A percentile compares a stretch with the other conserved stretches of the same genome.
phyloP scores from a whole-genome alignment of 78 protist species.

The Dictyostelium intermedium region DNA sequence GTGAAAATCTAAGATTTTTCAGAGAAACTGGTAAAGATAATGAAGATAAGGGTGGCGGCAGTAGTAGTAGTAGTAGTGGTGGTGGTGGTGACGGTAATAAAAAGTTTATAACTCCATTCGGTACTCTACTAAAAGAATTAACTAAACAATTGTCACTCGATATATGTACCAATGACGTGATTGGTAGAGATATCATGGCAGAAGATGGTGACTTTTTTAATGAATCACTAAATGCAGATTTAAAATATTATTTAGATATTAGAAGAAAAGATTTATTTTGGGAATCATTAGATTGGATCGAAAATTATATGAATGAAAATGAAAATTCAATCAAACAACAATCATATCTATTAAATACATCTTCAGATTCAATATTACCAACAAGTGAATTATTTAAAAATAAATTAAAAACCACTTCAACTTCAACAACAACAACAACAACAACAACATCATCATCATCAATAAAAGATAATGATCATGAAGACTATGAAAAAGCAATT shows the following conservation, averaged over 20 bases:
- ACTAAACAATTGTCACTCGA: background rate
- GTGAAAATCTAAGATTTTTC: too few species aligned
- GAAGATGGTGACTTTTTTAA: background rate
- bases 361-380: background rate
- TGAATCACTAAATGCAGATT: background rate
- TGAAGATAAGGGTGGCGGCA: background rate
- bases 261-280: background rate
- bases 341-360: too few species aligned
- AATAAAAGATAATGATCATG: background rate
- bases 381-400: background rate
- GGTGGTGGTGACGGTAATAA: background rate
- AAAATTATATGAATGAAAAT: background rate
- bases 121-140: background rate
- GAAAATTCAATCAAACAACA: too few species aligned
- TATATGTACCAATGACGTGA: background rate
- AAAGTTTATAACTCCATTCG: background rate
- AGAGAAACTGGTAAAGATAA: too few species aligned
- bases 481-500: background rate
- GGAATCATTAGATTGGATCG: background rate
- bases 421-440: background rate
- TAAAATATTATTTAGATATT: background rate
- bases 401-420: too few species aligned
- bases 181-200: background rate
- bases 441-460: background rate
- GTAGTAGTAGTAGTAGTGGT: too few species aligned